Evolutionary conservation across 1,284 basidiomycete genomes (phyloP), one percentile per base, ranked within the genome.

Genomic region (Microbotryum intermedium): DNA sequence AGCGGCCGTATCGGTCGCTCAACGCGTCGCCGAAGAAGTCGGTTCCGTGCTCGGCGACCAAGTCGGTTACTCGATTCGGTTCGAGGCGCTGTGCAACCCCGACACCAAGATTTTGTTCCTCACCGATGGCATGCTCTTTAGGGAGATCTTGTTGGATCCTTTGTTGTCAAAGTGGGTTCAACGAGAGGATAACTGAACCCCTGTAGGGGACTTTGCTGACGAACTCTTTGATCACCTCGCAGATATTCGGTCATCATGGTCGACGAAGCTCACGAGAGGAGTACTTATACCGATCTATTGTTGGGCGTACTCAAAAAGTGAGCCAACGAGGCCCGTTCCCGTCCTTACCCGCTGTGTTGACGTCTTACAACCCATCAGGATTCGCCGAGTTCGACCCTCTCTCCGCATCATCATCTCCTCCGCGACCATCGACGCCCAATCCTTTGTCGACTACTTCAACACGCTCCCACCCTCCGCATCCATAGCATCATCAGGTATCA

Each of bases 371-470:
- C 13, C 25, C 45, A 7, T 43, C 39, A 66, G 53, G 68, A 93
- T 98, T 59, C 85, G 88, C 48, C 82, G 84, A 57, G 93, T 94
- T 73, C 82, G 94, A 48, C 88, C 90, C 3, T 85, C 87, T 8
- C 81, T 98, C 49, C 82, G 95, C 25, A 78, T 98, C 26, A 85
- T 98, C 48, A 84, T 98, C 39, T 93, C 92, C 4, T 95, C 92
- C 6, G 95, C 95, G 2, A 98, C 94, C 1, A 83, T 97, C 23
- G 93, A 97, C 73, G 94, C 91, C 43, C 81, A 84, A 50, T 83
- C 85, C 13, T 91, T 98, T 69, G 76, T 87, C 45, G 85, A 94
- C 56, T 97, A 93, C 74, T 97, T 97, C 75, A 84, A 84, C 47
- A 77, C 73, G 28, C 25, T 28, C 11, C 44, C 58, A 2, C 49